Evolutionary conservation across 306 rosid genomes (phyloP), one percentile per base, ranked within the genome.

Genomic region (Boehmeria nivea): DNA sequence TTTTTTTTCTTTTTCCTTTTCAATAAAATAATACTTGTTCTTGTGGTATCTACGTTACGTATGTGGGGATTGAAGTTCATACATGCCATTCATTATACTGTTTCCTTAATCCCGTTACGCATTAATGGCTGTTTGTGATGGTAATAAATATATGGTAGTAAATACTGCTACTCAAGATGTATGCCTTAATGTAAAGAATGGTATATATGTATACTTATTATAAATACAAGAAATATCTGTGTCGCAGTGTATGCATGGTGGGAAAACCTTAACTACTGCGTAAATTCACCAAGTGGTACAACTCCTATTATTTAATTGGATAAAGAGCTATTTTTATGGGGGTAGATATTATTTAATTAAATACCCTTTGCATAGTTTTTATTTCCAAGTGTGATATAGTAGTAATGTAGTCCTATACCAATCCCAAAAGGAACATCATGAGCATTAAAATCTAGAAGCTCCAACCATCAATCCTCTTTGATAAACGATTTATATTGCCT

Each of bases 71-170:
- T 16, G 8, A 42, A 42, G 19, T 42, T 17, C 46, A 42, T 42
- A n/a, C 19, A 42, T 42, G 46, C 19, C 46, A n/a, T 14, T 15
- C 46, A 14, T 10, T 31, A 31, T 31, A 31, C 36, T 31, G 36
- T 31, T 10, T 31, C 36, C 36, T 31, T 31, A 31, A 31, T 31
- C 9, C 36, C 36, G 8, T 24, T 52, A 9, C 1, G 23, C 38
- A 52, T 19, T 57, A 37, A 20, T 12, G 6, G 51, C 50, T 62
- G 59, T 49, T 50, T 12, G 38, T 62, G 34, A 37, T 48, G 56
- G 66, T 16, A 50, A 43, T 31, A 52, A 52, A 52, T 52, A n/a
- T 28, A 31, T 31, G 15, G 25, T 8, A 16, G 58, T 31, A 52
- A 31, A 19, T 43, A 25, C 6, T 27, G 23, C n/a, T 43, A 27